Conservation (phyloP, 108 stramenopile genomes). For the Stephanodiscus triporus region DNA sequence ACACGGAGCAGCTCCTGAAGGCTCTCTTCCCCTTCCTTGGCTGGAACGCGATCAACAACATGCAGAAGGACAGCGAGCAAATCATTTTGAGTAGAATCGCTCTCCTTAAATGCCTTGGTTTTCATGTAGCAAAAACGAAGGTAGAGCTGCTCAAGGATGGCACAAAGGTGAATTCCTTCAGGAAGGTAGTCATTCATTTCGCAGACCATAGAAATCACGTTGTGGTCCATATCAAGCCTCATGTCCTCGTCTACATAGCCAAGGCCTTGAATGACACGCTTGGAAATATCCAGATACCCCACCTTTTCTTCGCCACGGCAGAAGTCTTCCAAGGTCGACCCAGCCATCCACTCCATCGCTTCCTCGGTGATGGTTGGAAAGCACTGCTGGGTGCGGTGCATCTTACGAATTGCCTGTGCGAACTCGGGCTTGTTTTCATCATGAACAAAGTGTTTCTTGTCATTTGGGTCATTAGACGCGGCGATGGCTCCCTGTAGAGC, state of each 20-base stretch:
- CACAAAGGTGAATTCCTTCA: slow-evolving; percentile 75
- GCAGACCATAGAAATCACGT: slow-evolving; percentile 82
- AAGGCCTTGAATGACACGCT: slow-evolving; percentile 69
- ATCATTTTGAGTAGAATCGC: slow-evolving; percentile 86
- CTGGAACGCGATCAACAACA: slow-evolving; percentile 83
- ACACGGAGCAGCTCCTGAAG: slow-evolving; percentile 81
- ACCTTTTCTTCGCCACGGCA: slow-evolving; percentile 62
- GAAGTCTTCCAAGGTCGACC: slow-evolving; percentile 82
- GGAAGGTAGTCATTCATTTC: slow-evolving; percentile 87
- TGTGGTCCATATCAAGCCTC: slow-evolving; percentile 89
- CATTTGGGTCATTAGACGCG: slow-evolving; percentile 81
- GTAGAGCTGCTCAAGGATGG: slow-evolving; percentile 79
- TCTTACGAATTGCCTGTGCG: slow-evolving; percentile 72
- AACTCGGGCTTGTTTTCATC: slow-evolving; percentile 62
- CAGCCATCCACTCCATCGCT: slow-evolving; percentile 85
- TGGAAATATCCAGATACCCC: slow-evolving; percentile 74
- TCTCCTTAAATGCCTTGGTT: slow-evolving; percentile 82
- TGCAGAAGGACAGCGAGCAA: slow-evolving; percentile 87
- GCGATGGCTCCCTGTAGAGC: slow-evolving; percentile 90
- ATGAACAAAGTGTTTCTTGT: slow-evolving; percentile 76
- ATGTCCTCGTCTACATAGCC: slow-evolving; percentile 76
- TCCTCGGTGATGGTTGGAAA: slow-evolving; percentile 83
- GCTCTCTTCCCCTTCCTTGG: slow-evolving; percentile 77
- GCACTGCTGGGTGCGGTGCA: slow-evolving; percentile 74
- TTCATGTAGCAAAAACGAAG: slow-evolving; percentile 87